A percentile compares a stretch with the other conserved stretches of the same genome.
Evolutionary conservation across 1,139 yeast species (phyloP).

Genomic region (Yamadazyma sp.): DNA sequence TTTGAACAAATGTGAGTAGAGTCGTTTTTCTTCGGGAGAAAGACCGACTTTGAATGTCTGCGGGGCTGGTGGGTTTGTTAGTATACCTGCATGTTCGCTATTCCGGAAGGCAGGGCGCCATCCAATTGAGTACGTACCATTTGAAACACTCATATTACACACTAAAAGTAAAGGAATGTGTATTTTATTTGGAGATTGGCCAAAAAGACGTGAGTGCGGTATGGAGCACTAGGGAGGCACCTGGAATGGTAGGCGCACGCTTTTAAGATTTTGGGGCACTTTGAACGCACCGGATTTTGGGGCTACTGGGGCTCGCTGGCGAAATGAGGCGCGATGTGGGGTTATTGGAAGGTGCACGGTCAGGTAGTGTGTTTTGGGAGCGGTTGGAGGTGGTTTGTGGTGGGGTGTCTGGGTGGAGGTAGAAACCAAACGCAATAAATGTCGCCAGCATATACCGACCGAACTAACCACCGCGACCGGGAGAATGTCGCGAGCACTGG

Average conservation of each 20-base stretch:
- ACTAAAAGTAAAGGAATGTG: neutral
- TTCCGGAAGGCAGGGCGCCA: too few species aligned
- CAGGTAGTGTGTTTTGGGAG: too few species aligned
- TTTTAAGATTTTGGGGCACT: neutral
- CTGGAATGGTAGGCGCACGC: neutral
- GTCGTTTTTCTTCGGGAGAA: conserved; percentile 74
- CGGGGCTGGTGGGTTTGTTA: neutral
- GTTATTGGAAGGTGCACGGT: too few species aligned
- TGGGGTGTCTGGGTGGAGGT: too few species aligned
- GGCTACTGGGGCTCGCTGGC: too few species aligned
- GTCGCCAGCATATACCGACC: neutral
- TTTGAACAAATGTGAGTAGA: conserved; percentile 73
- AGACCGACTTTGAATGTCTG: conserved; percentile 51
- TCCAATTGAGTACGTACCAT: conserved; percentile 2
- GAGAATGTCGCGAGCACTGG: neutral
- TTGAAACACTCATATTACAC: neutral
- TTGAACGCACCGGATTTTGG: too few species aligned
- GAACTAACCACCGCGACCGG: too few species aligned
- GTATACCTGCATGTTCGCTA: neutral
- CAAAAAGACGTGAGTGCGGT: neutral
- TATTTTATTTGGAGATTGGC: neutral
- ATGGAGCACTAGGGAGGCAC: neutral
- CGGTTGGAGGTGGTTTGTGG: neutral
- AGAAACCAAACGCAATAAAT: too few species aligned
- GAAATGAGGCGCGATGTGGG: too few species aligned